Conservation (phyloP, 805 yeast species). For the Saturnispora serradocipensis region DNA sequence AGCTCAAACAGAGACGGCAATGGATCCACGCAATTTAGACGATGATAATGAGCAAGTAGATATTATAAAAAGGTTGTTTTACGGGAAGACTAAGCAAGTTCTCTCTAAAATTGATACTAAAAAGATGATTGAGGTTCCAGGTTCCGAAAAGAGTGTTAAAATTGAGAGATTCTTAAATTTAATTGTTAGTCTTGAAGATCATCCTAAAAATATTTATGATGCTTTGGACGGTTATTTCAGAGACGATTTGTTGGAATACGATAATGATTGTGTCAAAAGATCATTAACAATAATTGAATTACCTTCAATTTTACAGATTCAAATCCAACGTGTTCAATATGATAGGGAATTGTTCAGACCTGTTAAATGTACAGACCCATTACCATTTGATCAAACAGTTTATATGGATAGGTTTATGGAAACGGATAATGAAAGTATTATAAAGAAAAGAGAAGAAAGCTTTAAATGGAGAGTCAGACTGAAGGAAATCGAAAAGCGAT, state of each 20-base stretch:
- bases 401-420: slow-evolving; percentile 85
- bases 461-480: slow-evolving; percentile 55
- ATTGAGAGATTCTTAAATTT: slow-evolving; percentile 73
- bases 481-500: slow-evolving; percentile 33
- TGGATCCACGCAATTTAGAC: slow-evolving; percentile 56
- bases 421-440: slow-evolving; percentile 48
- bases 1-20: slow-evolving; percentile 82
- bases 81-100: slow-evolving; percentile 76
- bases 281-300: slow-evolving; percentile 59
- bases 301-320: slow-evolving; percentile 83
- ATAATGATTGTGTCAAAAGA: slow-evolving; percentile 66
- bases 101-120: slow-evolving; percentile 41
- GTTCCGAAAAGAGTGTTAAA: slow-evolving; percentile 35
- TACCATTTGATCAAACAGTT: slow-evolving; percentile 68
- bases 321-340: slow-evolving; percentile 88
- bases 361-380: slow-evolving; percentile 72
- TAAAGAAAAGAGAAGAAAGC: slow-evolving; percentile 46
- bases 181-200: slow-evolving; percentile 78
- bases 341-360: slow-evolving; percentile 67
- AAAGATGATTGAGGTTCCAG: slow-evolving; percentile 23
- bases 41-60: slow-evolving; percentile 78
- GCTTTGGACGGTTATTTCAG: slow-evolving; percentile 80
- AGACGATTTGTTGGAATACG: slow-evolving; percentile 60
- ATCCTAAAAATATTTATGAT: slow-evolving; percentile 82
- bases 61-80: slow-evolving; percentile 68